phyloP scores from a whole-genome alignment of 1,284 basidiomycete genomes.

The Ganoderma leucocontextum region DNA sequence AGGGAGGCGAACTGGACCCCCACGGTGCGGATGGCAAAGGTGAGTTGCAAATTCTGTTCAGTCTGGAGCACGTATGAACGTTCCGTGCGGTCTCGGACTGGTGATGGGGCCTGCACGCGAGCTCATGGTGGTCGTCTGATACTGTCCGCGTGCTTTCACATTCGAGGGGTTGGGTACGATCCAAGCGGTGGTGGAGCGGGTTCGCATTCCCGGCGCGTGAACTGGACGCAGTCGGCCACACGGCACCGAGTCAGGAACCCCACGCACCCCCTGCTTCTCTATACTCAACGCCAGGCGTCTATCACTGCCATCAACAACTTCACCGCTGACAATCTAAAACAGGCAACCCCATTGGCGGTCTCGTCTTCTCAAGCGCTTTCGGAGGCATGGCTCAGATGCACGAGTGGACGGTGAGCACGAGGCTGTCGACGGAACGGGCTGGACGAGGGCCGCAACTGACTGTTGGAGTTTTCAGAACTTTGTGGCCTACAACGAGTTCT shows the following conservation, averaged over 20 bases:
- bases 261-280: neutral
- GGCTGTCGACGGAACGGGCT: neutral
- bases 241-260: neutral
- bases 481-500: slow-evolving; percentile 68
- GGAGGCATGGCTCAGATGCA: slow-evolving; percentile 63
- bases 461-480: slow-evolving; percentile 53
- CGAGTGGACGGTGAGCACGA: slow-evolving; percentile 67
- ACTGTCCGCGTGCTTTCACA: neutral
- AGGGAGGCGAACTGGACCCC: slow-evolving; percentile 69
- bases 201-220: neutral
- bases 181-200: neutral
- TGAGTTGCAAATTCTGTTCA: slow-evolving; percentile 31
- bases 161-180: neutral
- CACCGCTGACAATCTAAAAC: slow-evolving; percentile 32
- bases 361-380: slow-evolving; percentile 79
- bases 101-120: neutral
- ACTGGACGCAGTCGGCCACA: neutral
- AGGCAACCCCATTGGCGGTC: slow-evolving; percentile 73
- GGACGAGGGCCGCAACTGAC: neutral
- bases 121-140: neutral
- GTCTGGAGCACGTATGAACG: neutral
- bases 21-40: slow-evolving; percentile 68
- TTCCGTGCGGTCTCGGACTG: neutral
- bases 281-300: slow-evolving; percentile 9
- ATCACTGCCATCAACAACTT: slow-evolving; percentile 43